Conservation (phyloP, 148 eudicot genomes). For the Camellia granthamiana region DNA sequence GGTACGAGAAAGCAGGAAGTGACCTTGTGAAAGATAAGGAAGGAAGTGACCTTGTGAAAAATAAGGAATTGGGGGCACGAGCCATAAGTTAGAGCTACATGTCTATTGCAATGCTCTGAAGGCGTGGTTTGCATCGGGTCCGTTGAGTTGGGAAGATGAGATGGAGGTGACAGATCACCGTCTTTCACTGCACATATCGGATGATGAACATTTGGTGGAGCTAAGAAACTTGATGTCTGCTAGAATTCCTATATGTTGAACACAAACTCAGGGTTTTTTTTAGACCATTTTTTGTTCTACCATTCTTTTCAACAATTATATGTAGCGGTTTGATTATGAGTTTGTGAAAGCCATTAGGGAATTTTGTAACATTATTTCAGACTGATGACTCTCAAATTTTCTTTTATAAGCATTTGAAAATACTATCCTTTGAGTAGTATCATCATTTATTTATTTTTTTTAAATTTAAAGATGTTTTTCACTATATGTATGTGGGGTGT, state of each 20-base stretch:
- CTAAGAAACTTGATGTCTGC: conserved; percentile 51
- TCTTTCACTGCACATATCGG: conserved; percentile 59
- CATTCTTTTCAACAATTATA: too few relatives aligned
- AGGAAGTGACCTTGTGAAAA: conserved; percentile 4
- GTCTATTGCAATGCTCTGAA: conserved; percentile 57
- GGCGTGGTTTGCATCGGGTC: conserved; percentile 68
- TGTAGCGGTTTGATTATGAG: too few relatives aligned
- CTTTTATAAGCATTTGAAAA: too few relatives aligned
- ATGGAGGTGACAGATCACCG: conserved; percentile 65
- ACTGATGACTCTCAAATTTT: too few relatives aligned
- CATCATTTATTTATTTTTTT: too few relatives aligned
- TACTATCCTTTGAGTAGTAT: too few relatives aligned
- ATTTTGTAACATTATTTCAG: too few relatives aligned
- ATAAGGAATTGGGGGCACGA: conserved; percentile 39
- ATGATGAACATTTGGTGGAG: conserved; percentile 72
- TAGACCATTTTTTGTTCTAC: conserved; percentile 17
- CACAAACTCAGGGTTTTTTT: neutral
- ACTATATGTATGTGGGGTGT: too few relatives aligned
- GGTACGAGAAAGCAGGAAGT: conserved; percentile 30
- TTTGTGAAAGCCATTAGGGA: too few relatives aligned
- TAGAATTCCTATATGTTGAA: conserved; percentile 43
- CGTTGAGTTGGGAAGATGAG: conserved; percentile 76
- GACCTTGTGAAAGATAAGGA: conserved; percentile 1
- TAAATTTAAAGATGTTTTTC: too few relatives aligned
- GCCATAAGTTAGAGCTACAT: conserved; percentile 58